Base-by-base conservation (phyloP, 2,329 filamentous ascomycete genomes). In the Calycina marina region DNA sequence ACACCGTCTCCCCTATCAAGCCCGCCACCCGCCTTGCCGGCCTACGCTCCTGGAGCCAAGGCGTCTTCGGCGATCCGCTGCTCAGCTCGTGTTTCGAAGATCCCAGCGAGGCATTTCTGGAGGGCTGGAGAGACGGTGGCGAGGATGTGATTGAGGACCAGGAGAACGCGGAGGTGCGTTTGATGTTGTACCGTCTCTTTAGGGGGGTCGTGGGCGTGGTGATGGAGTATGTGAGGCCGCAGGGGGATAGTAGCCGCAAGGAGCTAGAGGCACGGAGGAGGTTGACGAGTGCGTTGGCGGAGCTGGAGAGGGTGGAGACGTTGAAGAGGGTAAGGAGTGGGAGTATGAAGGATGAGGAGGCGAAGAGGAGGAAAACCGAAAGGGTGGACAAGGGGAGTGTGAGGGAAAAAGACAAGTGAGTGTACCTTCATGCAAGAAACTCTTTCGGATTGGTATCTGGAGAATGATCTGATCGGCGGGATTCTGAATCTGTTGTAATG, bases 21-120 rank as follows among this genome's bases (percentile, higher is more conserved):
- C n/a, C n/a, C n/a, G 35, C 32, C 2, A 34, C 39, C 10, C 46
- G 45, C 14, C 47, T 72, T 10, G 64, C 58, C 0, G 69, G 69
- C 0, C 47, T 75, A n/a, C 57, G 58, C 18, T 66, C 70, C 51
- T 76, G 70, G 70, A 65, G 65, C 37, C 65, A 62, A 36, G 64
- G 65, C 26, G 42, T 73, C 8, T 75, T 76, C 40, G 71, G 70
- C 8, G 72, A 76, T 38, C 69, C 70, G 0, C 47, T 75, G 2
- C 55, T 77, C 30, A 59, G 64, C 2, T 56, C 55, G 3, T 57
- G 58, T 5, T 69, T 74, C 41, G 56, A 60, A 10, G 48, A 55
- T 12, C 56, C 62, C 0, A 61, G 55, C 4, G 43, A 55, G 9
- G 56, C 60, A 0, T 63, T 72, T 18, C 49, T 67, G 15, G 49